Base-by-base conservation (phyloP, 2,329 filamentous ascomycete genomes). In the Didymosphaeria variabile region DNA sequence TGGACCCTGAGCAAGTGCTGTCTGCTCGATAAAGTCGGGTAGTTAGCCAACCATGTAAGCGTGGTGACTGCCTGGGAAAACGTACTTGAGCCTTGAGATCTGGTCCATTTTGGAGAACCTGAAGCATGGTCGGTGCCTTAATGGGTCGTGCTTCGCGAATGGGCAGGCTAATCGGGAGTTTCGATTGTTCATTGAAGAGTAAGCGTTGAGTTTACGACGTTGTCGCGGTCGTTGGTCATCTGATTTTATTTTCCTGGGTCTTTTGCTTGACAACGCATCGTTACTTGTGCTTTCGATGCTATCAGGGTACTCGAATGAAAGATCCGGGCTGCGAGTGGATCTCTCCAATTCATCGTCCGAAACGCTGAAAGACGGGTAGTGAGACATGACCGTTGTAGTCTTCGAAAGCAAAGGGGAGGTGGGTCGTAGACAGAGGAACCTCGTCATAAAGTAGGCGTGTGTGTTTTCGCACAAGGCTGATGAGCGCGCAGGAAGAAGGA, bases 301-400 rank as follows among this genome's bases (percentile, higher is more conserved):
- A 9, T 54, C 38, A 8, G 31, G 23, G 7, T 19, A 44, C 21
- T 19, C 50, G 36, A 44, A 44, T 19, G 51, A 54, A 44, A 21
- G 21, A 12, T 42, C 36, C n/a, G 51, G 31, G 23, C 51, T 54
- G 38, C 6, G 51, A n/a, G 51, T 44, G 23, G 51, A 36, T 32
- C 21, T 44, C 13, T 54, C 38, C 51, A 54, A 54, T 54, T 54
- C 50, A 21, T 54, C 51, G 13, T 54, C 51, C 10, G 51, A 54
- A 26, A 21, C 51, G 23, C 38, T 36, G 36, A 44, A 54, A 8
- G 51, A 44, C 31, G 23, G 21, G 17, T 36, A 32, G 19, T 9
- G n/a, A 21, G 32, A 53, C 50, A 53, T 53, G 36, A 9, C 21
- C 12, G n/a, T 32, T 32, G 38, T 15, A 47, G 1, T 29, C 21